Percentiles rank a stretch among this genome's conserved stretches.
Conservation (phyloP, 164 flowering plant genomes). For the Vitis riparia region DNA sequence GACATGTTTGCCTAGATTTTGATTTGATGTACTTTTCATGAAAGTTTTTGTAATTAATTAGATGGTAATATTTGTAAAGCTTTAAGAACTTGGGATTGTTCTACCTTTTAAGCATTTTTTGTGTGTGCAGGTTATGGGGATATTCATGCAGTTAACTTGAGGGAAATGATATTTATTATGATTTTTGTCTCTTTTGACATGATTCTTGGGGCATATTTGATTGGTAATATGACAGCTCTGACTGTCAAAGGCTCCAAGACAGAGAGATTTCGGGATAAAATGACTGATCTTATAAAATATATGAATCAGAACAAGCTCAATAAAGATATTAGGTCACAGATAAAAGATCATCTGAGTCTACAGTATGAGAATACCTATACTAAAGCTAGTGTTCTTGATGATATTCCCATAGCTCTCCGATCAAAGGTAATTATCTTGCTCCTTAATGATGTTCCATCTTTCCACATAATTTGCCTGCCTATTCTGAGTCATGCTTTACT, state of each 20-base stretch:
- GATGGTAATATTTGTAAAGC: too few species aligned
- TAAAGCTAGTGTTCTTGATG: constrained; percentile 52
- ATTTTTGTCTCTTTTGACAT: constrained; percentile 65
- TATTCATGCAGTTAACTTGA: constrained; percentile 63
- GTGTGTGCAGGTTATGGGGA: constrained; percentile 62
- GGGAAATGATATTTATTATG: constrained; percentile 74
- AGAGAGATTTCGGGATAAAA: constrained; percentile 61
- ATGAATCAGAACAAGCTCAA: constrained; percentile 59
- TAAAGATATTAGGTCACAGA: constrained; percentile 45
- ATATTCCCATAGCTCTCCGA: constrained; percentile 55
- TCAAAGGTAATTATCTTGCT: constrained; percentile 43
- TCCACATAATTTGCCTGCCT: too few species aligned
- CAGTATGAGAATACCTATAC: constrained; percentile 56
- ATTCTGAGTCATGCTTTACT: background rate
- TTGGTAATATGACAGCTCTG: constrained; percentile 74
- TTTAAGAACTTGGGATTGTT: too few species aligned
- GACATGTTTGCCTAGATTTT: too few species aligned
- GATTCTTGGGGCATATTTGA: constrained; percentile 65
- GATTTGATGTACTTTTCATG: too few species aligned
- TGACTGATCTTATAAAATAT: constrained; percentile 58
- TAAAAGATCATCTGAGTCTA: constrained; percentile 52
- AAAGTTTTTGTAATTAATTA: too few species aligned
- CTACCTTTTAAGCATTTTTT: background rate
- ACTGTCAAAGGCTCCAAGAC: constrained; percentile 74
- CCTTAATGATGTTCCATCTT: too few species aligned